Evolutionary conservation across 495 filamentous ascomycete genomes (phyloP).

Genomic region (Neurospora sublineolata): DNA sequence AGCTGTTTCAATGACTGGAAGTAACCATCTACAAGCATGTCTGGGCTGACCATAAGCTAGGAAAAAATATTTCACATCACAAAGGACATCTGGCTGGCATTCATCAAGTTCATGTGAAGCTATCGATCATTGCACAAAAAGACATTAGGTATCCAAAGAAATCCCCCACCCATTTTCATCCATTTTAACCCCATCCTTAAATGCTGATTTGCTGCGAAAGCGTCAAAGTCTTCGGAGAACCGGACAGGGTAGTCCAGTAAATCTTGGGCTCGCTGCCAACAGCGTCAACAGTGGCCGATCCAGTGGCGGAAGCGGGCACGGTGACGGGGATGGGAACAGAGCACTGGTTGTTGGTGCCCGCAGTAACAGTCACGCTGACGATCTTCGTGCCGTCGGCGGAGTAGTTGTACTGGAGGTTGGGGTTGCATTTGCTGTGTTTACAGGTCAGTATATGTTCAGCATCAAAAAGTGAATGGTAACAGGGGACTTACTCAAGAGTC

Average conservation of each 20-base stretch:
- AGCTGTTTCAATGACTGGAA: neutral
- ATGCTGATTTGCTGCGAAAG: slow-evolving; percentile 13
- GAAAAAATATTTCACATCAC: neutral
- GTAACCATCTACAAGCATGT: neutral
- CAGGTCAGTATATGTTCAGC: neutral
- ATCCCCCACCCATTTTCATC: neutral
- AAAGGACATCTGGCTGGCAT: neutral
- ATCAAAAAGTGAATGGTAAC: neutral
- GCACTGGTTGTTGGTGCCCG: slow-evolving; percentile 39
- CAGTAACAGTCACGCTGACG: slow-evolving; percentile 39
- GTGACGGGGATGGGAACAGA: slow-evolving; percentile 44
- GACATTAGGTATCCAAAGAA: neutral
- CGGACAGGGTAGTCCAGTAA: slow-evolving; percentile 45
- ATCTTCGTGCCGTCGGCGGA: slow-evolving; percentile 29
- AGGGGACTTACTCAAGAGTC: slow-evolving; percentile 32
- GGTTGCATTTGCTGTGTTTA: slow-evolving; percentile 30
- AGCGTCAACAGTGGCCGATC: slow-evolving; percentile 39
- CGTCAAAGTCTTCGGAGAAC: slow-evolving; percentile 40
- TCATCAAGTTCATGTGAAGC: neutral
- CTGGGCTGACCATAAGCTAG: neutral
- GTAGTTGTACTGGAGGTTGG: slow-evolving; percentile 36
- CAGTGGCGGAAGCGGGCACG: slow-evolving; percentile 33
- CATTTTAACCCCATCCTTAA: neutral
- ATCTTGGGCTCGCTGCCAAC: slow-evolving; percentile 48
- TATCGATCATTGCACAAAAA: neutral